phyloP scores from a whole-genome alignment of 768 basidiomycete genomes.

The Auriscalpium microsporum region DNA sequence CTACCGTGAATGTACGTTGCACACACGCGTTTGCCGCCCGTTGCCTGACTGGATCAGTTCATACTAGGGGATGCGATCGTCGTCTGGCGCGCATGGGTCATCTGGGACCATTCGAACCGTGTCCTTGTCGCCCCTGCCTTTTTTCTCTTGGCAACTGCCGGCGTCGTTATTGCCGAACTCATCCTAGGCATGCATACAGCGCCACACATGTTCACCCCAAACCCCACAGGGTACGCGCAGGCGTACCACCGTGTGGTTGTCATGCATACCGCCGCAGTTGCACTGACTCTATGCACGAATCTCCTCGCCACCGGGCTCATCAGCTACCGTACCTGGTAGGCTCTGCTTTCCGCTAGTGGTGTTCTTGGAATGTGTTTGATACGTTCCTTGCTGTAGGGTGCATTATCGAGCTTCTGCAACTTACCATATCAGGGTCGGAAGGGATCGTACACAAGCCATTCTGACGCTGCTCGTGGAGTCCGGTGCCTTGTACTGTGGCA shows the following conservation, averaged over 20 bases:
- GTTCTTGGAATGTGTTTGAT: too few species aligned
- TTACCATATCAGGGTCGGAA: neutral
- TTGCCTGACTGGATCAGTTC: neutral
- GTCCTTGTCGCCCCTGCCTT: neutral
- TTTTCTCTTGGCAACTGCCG: neutral
- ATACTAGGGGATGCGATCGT: neutral
- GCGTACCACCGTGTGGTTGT: neutral
- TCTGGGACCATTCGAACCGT: neutral
- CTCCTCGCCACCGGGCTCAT: neutral
- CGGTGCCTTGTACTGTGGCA: neutral
- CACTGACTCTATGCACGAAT: neutral
- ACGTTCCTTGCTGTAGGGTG: neutral
- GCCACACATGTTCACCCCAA: neutral
- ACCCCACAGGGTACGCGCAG: neutral
- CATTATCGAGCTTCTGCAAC: neutral
- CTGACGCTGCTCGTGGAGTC: neutral
- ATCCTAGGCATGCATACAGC: neutral
- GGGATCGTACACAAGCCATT: neutral
- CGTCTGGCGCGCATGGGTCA: neutral
- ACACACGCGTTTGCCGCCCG: neutral
- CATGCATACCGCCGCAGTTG: neutral
- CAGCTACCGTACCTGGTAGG: neutral
- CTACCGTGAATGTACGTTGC: neutral
- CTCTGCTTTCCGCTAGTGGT: neutral
- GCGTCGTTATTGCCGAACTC: neutral